Conservation (phyloP, 805 yeast genomes). For the Yarrowia phangngaensis region DNA sequence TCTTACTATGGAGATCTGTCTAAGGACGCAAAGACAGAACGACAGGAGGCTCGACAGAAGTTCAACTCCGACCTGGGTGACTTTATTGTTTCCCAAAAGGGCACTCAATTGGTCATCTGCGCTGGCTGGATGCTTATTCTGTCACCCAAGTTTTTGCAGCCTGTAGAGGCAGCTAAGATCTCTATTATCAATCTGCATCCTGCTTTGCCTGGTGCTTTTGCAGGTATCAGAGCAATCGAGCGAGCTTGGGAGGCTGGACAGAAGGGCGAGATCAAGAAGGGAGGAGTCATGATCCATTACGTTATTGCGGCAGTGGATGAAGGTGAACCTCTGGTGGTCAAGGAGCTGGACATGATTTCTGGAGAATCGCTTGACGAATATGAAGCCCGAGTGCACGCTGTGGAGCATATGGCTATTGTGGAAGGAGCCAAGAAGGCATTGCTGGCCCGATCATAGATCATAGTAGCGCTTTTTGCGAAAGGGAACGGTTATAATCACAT, state of each 20-base stretch:
- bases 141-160: constrained; percentile 68
- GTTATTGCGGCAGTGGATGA: constrained; percentile 95
- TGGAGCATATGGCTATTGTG: constrained; percentile 89
- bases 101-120: constrained; percentile 79
- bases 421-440: constrained; percentile 77
- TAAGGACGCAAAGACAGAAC: constrained; percentile 57
- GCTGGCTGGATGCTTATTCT: constrained; percentile 98
- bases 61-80: constrained; percentile 79
- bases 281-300: constrained; percentile 95
- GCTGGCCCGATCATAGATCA: constrained; percentile 35
- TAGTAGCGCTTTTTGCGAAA: background rate
- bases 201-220: constrained; percentile 94
- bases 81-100: constrained; percentile 58
- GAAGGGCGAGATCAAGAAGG: constrained; percentile 65
- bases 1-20: constrained; percentile 69
- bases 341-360: constrained; percentile 64
- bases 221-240: constrained; percentile 95
- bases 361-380: constrained; percentile 77
- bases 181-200: constrained; percentile 94
- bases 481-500: background rate
- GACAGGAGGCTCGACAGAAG: constrained; percentile 58
- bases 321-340: constrained; percentile 84
- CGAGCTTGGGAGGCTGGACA: constrained; percentile 96
- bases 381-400: constrained; percentile 73
- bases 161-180: constrained; percentile 55